These are phyloP conservation scores for Fusarium sp. DNA, from an alignment of 2,329 filamentous ascomycete species.

Conservation along the genomic window DNA sequence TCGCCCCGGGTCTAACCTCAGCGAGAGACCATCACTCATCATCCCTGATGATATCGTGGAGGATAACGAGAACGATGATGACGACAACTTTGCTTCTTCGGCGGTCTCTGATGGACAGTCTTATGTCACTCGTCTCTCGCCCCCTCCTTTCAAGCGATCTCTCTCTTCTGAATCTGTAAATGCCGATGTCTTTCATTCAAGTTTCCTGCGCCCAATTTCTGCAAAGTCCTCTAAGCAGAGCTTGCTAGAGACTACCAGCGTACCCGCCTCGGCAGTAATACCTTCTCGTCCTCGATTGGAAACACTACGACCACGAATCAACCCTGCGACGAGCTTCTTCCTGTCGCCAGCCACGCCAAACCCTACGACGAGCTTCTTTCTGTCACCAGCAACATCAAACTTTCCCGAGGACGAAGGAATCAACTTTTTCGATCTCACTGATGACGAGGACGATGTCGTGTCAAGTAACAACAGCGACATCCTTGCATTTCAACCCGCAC, in stretches of 20 bases:
- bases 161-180: slow-evolving; percentile 47
- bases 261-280: slow-evolving; percentile 36
- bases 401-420: slow-evolving; percentile 56
- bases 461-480: slow-evolving; percentile 53
- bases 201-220: slow-evolving; percentile 42
- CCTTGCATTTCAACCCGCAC: slow-evolving; percentile 44
- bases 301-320: slow-evolving; percentile 43
- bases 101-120: slow-evolving; percentile 58
- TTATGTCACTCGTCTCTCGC: slow-evolving; percentile 62
- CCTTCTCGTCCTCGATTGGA: slow-evolving; percentile 41
- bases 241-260: slow-evolving; percentile 17
- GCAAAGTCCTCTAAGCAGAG: slow-evolving; percentile 26
- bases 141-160: slow-evolving; percentile 61
- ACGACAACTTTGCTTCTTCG: slow-evolving; percentile 71
- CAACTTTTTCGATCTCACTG: slow-evolving; percentile 60
- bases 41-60: slow-evolving; percentile 53
- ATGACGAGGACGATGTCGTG: slow-evolving; percentile 56
- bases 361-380: slow-evolving; percentile 43
- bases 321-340: slow-evolving; percentile 44
- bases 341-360: slow-evolving; percentile 50
- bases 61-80: slow-evolving; percentile 64
- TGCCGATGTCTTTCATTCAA: slow-evolving; percentile 38
- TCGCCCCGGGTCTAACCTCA: slow-evolving; percentile 42
- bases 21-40: slow-evolving; percentile 48
- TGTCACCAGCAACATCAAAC: slow-evolving; percentile 53